Evolutionary conservation across 2,329 filamentous ascomycete genomes (phyloP).

Genomic region (Emydomyces testavorans): DNA sequence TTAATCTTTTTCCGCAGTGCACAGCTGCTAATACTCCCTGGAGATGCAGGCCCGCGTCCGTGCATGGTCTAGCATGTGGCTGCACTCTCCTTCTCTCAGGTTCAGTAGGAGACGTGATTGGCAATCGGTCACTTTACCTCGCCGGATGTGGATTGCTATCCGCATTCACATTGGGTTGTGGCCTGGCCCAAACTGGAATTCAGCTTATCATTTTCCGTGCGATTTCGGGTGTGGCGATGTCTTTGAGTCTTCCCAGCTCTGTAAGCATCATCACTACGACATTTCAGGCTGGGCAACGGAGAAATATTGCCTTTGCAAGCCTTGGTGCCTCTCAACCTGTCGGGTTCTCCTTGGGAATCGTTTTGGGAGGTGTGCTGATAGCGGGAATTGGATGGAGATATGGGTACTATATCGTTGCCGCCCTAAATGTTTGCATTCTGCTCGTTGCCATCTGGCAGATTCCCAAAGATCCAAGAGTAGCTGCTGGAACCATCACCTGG

Average conservation of each 20-base stretch:
- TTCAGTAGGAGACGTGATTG: constrained; percentile 41
- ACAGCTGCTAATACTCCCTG: background rate
- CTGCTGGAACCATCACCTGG: constrained; percentile 10
- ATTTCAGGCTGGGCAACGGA: constrained; percentile 33
- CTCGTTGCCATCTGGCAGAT: constrained; percentile 12
- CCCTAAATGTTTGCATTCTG: constrained; percentile 24
- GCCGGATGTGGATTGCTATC: constrained; percentile 35
- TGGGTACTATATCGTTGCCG: constrained; percentile 41
- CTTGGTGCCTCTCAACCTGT: constrained; percentile 41
- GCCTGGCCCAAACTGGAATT: constrained; percentile 27
- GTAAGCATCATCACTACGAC: constrained; percentile 39
- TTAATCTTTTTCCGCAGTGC: background rate
- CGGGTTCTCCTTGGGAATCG: constrained; percentile 40
- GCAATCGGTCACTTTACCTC: constrained; percentile 38
- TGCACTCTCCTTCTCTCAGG: constrained; percentile 40
- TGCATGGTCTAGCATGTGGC: constrained; percentile 27
- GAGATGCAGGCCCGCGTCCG: constrained; percentile 23
- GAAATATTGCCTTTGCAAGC: constrained; percentile 43
- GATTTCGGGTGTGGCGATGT: constrained; percentile 36
- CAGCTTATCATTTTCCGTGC: constrained; percentile 39
- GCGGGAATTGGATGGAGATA: constrained; percentile 43
- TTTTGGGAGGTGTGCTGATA: constrained; percentile 42
- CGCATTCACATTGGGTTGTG: constrained; percentile 34
- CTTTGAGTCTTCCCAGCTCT: constrained; percentile 37
- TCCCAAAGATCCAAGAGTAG: constrained; percentile 12